These are phyloP conservation scores for Chytriomyces hyalinus DNA, from an alignment of 192 early-diverging fungal genomes.

Conservation along the genomic window DNA sequence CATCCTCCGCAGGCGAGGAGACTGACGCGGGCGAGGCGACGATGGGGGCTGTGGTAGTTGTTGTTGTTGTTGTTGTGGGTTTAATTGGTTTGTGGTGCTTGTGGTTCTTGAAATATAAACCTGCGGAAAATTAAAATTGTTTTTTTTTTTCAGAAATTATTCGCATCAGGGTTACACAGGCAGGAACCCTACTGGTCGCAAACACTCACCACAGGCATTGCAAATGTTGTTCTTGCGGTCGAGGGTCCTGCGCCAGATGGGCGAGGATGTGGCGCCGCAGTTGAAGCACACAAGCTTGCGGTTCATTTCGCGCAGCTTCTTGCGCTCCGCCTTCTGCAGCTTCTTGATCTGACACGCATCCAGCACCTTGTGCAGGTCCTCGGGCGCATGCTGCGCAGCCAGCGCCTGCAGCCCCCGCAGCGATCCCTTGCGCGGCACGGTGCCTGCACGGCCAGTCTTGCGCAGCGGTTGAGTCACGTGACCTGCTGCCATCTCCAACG, in stretches of 20 bases:
- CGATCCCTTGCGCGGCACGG: neutral
- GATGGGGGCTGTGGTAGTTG: neutral
- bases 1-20: neutral
- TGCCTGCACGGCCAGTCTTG: neutral
- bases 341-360: conserved; percentile 26
- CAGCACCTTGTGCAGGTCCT: conserved; percentile 24
- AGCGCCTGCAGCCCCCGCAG: neutral
- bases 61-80: neutral
- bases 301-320: conserved; percentile 47
- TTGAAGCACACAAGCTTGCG: conserved; percentile 66
- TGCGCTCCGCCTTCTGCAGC: conserved; percentile 45
- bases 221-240: conserved; percentile 81
- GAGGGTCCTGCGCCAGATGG: conserved; percentile 78
- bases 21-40: neutral
- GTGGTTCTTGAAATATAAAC: conserved; percentile 56
- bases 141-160: neutral
- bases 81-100: conserved; percentile 46
- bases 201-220: conserved; percentile 76
- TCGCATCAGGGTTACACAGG: neutral
- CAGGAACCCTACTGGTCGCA: neutral
- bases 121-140: conserved; percentile 19
- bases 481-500: too few relatives aligned
- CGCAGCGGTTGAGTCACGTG: too few relatives aligned
- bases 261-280: conserved; percentile 72
- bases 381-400: neutral